These are phyloP conservation scores for Coemansia javaensis DNA, from an alignment of 192 early-diverging fungal species.

Conservation along the genomic window DNA sequence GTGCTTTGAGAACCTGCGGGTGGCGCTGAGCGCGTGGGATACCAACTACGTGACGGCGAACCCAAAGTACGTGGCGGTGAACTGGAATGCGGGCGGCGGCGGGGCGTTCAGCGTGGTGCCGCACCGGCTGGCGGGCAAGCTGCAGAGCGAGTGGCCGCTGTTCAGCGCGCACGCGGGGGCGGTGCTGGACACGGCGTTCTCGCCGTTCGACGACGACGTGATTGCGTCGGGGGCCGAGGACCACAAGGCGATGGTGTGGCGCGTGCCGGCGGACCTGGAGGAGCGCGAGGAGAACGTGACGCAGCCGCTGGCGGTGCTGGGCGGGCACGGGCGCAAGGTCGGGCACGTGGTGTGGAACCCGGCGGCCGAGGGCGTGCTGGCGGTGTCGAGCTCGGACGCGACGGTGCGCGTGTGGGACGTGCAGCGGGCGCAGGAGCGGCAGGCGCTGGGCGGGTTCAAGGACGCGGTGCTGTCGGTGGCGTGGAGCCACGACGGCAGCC, in stretches of 20 bases:
- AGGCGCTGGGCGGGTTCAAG: conserved; percentile 76
- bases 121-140: conserved; percentile 64
- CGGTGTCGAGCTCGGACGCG: conserved; percentile 82
- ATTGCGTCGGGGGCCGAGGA: conserved; percentile 85
- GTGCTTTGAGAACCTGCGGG: conserved; percentile 90
- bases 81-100: conserved; percentile 82
- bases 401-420: conserved; percentile 96
- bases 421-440: conserved; percentile 65
- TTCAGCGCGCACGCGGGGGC: conserved; percentile 89
- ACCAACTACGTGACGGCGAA: conserved; percentile 95
- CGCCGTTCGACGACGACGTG: conserved; percentile 96
- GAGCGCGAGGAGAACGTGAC: conserved; percentile 68
- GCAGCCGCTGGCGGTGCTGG: conserved; percentile 73
- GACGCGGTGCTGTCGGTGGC: conserved; percentile 89
- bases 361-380: conserved; percentile 87
- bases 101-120: conserved; percentile 97
- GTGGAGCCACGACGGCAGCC: conserved; percentile 83
- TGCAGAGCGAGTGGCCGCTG: conserved; percentile 81
- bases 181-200: conserved; percentile 96
- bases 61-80: conserved; percentile 74
- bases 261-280: conserved; percentile 74
- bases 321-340: conserved; percentile 87
- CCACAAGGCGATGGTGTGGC: conserved; percentile 92
- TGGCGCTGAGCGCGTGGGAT: conserved; percentile 91
- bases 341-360: conserved; percentile 99